phyloP scores from a whole-genome alignment of 176 grass and related monocot species.

The Zoysia pacifica region DNA sequence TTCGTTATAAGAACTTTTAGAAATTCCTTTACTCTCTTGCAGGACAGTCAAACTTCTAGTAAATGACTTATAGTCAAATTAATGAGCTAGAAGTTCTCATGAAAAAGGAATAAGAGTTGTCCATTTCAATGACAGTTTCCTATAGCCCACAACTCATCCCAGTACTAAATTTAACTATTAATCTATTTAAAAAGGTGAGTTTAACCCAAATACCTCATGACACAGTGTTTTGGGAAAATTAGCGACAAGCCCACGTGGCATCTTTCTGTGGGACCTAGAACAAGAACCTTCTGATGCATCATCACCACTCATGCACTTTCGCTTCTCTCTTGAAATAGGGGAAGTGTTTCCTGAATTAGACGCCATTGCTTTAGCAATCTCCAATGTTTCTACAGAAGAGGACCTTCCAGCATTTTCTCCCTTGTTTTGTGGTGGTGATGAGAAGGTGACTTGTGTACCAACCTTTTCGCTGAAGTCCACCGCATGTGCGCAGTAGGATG shows the following conservation, averaged over 20 bases:
- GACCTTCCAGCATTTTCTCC: background rate
- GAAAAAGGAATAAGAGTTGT: background rate
- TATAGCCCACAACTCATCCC: background rate
- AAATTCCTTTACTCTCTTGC: background rate
- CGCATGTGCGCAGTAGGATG: conserved; percentile 5
- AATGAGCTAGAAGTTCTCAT: background rate
- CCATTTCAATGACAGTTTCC: conserved; percentile 1
- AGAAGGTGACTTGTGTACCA: background rate
- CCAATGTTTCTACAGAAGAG: conserved; percentile 9
- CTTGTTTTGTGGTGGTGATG: conserved; percentile 11
- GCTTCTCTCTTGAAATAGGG: conserved; percentile 23
- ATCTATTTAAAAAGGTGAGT: background rate
- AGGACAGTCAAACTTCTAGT: background rate
- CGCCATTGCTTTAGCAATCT: conserved; percentile 10
- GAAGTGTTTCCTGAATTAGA: conserved; percentile 27
- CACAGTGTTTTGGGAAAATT: conserved; percentile 20
- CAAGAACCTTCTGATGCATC: conserved; percentile 33
- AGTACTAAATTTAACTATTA: background rate
- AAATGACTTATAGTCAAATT: conserved; percentile 25
- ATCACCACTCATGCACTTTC: background rate
- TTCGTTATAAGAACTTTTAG: background rate
- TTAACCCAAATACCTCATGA: conserved; percentile 36
- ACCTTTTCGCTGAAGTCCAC: conserved; percentile 23
- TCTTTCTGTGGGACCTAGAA: conserved; percentile 30
- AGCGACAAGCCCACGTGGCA: background rate